These are phyloP conservation scores for Penicillium sp. DNA, from an alignment of 2,329 filamentous ascomycete genomes.

Conservation along the genomic window DNA sequence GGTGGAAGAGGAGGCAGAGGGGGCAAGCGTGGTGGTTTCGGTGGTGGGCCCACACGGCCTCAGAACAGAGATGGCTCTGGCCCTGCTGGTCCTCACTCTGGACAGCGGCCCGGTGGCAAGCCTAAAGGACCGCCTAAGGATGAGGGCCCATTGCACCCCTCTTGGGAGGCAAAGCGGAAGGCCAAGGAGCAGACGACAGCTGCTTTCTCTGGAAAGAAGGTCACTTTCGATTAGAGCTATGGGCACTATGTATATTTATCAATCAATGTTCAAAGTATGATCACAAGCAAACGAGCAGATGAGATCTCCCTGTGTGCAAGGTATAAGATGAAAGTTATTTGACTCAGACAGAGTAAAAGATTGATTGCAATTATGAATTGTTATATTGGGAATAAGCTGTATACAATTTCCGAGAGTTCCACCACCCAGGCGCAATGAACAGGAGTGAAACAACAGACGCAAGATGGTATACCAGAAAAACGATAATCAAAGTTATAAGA, in stretches of 20 bases:
- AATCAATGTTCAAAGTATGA: neutral
- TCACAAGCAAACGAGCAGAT: neutral
- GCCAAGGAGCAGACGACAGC: constrained; percentile 53
- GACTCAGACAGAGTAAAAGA: neutral
- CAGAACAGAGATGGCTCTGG: constrained; percentile 9
- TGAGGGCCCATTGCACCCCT: constrained; percentile 58
- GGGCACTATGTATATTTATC: constrained; percentile 5
- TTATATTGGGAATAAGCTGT: neutral
- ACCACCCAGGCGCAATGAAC: neutral
- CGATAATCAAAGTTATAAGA: constrained; percentile 1
- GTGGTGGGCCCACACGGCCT: constrained; percentile 13
- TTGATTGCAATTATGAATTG: neutral
- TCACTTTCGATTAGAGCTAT: constrained; percentile 55
- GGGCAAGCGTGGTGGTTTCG: constrained; percentile 20
- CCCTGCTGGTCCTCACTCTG: constrained; percentile 18
- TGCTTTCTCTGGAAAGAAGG: constrained; percentile 60
- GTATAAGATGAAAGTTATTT: too few species aligned
- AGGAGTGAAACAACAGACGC: neutral
- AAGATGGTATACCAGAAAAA: constrained; percentile 20
- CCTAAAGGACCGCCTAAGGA: constrained; percentile 35
- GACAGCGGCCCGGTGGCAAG: constrained; percentile 19
- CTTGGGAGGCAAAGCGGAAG: constrained; percentile 62
- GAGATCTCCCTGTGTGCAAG: neutral
- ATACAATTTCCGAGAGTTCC: neutral
- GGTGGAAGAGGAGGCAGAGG: constrained; percentile 21